Evolutionary conservation across 2,329 filamentous ascomycete species (phyloP).

Genomic region (Talaromyces sp.): DNA sequence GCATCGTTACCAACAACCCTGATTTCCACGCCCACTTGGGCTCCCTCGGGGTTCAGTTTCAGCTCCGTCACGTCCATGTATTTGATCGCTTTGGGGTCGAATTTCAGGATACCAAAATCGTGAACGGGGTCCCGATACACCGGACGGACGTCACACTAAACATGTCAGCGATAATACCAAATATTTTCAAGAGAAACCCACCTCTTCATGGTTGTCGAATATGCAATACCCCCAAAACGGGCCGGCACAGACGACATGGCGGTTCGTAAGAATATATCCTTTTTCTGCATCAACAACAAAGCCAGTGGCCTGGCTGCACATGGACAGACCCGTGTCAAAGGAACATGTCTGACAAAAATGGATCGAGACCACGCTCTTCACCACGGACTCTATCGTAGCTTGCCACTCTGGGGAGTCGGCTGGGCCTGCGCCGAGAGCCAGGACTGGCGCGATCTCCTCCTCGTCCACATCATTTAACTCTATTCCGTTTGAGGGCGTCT

Average conservation of each 20-base stretch:
- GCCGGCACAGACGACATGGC: slow-evolving; percentile 89
- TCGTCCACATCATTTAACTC: slow-evolving; percentile 39
- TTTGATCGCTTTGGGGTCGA: slow-evolving; percentile 92
- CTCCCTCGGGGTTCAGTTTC: slow-evolving; percentile 75
- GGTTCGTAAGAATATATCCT: slow-evolving; percentile 83
- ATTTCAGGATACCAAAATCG: slow-evolving; percentile 95
- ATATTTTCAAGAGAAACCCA: slow-evolving; percentile 21
- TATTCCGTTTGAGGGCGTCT: slow-evolving; percentile 38
- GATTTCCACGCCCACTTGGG: slow-evolving; percentile 85
- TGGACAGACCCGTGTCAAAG: slow-evolving; percentile 92
- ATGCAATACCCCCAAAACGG: slow-evolving; percentile 98
- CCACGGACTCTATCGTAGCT: slow-evolving; percentile 87
- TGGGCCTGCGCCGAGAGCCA: slow-evolving; percentile 43
- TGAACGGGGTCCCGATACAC: slow-evolving; percentile 98
- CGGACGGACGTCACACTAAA: slow-evolving; percentile 84
- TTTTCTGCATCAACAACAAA: slow-evolving; percentile 94
- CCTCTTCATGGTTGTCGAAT: slow-evolving; percentile 94
- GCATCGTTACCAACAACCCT: slow-evolving; percentile 97
- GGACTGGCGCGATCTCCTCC: slow-evolving; percentile 40
- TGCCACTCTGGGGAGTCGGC: slow-evolving; percentile 84
- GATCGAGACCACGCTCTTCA: slow-evolving; percentile 95
- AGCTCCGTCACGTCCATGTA: slow-evolving; percentile 89
- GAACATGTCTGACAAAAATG: slow-evolving; percentile 97
- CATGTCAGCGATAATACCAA: background rate
- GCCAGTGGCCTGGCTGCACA: slow-evolving; percentile 92